Evolutionary conservation across 2,329 filamentous ascomycete species (phyloP), one percentile per base, ranked within the genome.

Genomic region (Scedosporium apiospermum): DNA sequence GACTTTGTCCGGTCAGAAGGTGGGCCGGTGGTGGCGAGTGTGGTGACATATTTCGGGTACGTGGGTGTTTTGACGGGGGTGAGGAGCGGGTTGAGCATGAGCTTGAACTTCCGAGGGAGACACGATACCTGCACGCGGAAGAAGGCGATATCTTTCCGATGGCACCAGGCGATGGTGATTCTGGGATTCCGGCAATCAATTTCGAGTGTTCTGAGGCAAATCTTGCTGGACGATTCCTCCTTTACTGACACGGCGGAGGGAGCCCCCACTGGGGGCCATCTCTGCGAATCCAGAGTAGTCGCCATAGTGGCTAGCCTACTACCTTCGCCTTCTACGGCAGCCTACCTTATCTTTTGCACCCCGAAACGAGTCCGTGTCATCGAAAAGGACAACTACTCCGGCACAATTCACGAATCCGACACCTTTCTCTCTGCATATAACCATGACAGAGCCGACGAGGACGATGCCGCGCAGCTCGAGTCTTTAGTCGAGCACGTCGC

Each of bases 31-130:
- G 58, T 81, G 7, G 80, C 79, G 1, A 76, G 75, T 0, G 76
- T 73, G 16, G 70, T 82, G 42, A 79, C 77, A 0, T 82, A 82
- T 63, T 73, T 80, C 27, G 79, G 79, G 3, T 82, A 79, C 58
- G 75, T 81, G 7, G 80, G 80, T 1, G 74, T 80, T 0, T 65
- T 82, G 58, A 82, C 80, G 0, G 80, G 78, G 0, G 78, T 82
- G 4, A 70, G 77, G 16, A 71, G 70, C 57, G 73, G 74, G 0
- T 66, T 82, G 21, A 82, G 79, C 57, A 69, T 80, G 59, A 80
- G 77, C 57, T 68, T 82, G n/a, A 82, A 82, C 66, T 77, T 76
- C 49, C 72, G 76, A 10, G 72, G 74, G 1, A 67, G 69, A 16
- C 74, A 77, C 62, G 68, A 71, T 2, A 55, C 61, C 3, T 64